Evolutionary conservation across 139 green algal genomes (phyloP).

Genomic region (Haematococcus lacustris): DNA sequence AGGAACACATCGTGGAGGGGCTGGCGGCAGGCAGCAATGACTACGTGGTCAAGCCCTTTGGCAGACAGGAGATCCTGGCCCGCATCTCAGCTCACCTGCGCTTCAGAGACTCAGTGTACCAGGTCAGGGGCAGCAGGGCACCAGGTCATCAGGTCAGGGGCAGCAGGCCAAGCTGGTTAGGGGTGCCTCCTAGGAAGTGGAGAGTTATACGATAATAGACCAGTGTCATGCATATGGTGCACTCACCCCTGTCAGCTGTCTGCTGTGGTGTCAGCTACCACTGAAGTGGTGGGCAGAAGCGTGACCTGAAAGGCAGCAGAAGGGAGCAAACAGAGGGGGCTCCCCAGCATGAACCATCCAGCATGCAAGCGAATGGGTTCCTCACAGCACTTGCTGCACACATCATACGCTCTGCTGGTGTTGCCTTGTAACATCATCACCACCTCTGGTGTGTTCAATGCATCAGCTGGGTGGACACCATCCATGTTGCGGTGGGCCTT

Average conservation of each 20-base stretch:
- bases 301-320: neutral
- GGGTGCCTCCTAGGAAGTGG: too few relatives aligned
- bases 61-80: slow-evolving; percentile 43
- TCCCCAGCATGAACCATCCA: neutral
- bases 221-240: neutral
- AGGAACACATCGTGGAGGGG: slow-evolving; percentile 65
- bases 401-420: neutral
- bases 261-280: neutral
- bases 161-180: neutral
- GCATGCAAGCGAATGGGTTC: neutral
- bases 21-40: slow-evolving; percentile 42
- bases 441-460: neutral
- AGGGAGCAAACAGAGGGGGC: neutral
- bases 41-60: slow-evolving; percentile 52
- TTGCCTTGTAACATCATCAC: too few relatives aligned
- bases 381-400: neutral
- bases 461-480: neutral
- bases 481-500: neutral
- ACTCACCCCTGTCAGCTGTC: neutral
- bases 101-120: slow-evolving; percentile 10
- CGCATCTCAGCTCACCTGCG: slow-evolving; percentile 56
- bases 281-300: neutral
- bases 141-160: neutral
- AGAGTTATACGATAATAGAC: neutral
- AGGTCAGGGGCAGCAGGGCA: neutral